A percentile compares a stretch with the other conserved stretches of the same genome.
These are phyloP conservation scores for Luvunga scandens DNA, from an alignment of 345 rosid genomes.

Conservation along the genomic window DNA sequence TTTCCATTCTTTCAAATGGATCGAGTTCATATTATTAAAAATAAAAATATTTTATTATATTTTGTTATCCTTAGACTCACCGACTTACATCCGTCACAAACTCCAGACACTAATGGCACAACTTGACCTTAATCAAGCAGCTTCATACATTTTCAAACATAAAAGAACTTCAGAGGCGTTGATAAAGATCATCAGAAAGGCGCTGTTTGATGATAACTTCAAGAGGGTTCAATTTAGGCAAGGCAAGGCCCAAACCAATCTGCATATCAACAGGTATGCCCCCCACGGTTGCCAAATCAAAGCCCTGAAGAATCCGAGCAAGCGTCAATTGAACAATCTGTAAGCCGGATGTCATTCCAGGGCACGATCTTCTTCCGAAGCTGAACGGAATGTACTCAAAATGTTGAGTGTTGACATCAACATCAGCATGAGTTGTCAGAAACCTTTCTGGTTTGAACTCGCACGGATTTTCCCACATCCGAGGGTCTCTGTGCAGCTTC, in stretches of 20 bases:
- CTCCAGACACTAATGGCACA: too few species aligned
- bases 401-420: slow-evolving; percentile 15
- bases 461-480: slow-evolving; percentile 37
- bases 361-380: slow-evolving; percentile 56
- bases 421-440: slow-evolving; percentile 11
- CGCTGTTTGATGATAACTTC: slow-evolving; percentile 40
- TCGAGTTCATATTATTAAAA: too few species aligned
- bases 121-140: too few species aligned
- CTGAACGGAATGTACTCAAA: slow-evolving; percentile 48
- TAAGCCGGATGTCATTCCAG: slow-evolving; percentile 40
- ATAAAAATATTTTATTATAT: too few species aligned
- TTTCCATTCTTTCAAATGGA: too few species aligned
- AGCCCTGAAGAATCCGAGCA: slow-evolving; percentile 52
- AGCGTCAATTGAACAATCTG: slow-evolving; percentile 40
- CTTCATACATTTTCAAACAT: too few species aligned
- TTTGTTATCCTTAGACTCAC: too few species aligned
- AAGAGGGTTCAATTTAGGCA: slow-evolving; percentile 42
- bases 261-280: slow-evolving; percentile 36
- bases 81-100: too few species aligned
- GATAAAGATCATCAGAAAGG: slow-evolving; percentile 28
- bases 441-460: slow-evolving; percentile 53
- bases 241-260: slow-evolving; percentile 45
- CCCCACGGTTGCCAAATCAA: slow-evolving; percentile 19
- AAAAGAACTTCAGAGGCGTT: too few species aligned
- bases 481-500: slow-evolving; percentile 62